Evolutionary conservation across 75 land plant species (phyloP), one percentile per base, ranked within the genome.

Genomic region (Pseudotsuga menziesii): DNA sequence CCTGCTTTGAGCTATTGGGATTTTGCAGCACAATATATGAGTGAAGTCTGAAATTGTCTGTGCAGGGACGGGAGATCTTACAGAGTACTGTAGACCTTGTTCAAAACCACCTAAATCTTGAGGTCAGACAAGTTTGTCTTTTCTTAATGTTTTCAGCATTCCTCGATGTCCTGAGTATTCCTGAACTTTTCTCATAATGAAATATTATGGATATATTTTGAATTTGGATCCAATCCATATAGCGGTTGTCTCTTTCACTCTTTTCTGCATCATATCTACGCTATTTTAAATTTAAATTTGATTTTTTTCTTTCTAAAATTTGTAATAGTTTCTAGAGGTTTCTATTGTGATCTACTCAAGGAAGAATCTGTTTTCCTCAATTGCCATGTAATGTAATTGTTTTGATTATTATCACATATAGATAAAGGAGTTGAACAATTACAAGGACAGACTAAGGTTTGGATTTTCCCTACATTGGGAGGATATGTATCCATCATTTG

Each of bases 1-100:
- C 39, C 29, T 66, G 17, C 19, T 66, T 66, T 66, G 19, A 32
- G 39, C 56, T 7, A 4, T 23, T 22, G 8, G 41, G 41, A 56
- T 7, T 76, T 76, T 76, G 71, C 3, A 57, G 20, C 26, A 32
- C 13, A 60, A n/a, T 58, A 58, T 39, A 58, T 16, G 41, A 41
- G 22, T 15, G 17, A 29, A 29, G 61, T 22, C 56, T 15, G 22
- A 56, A 57, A 26, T 71, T 39, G 61, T 7, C 55, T 20, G 29
- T 83, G 74, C 88, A 97, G 99, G 99, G 99, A 41, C 85, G 99
- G 76, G 98, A 91, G 66, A 94, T 97, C 27, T 66, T 97, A 58
- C 99, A 94, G 76, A 94, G 89, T 71, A 97, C 99, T 72, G 99
- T 97, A 76, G 98, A 97, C 83, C 95, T 97, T 81, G 99, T 97